phyloP scores from a whole-genome alignment of 2,329 filamentous ascomycete genomes.

The Fusarium miscanthi region DNA sequence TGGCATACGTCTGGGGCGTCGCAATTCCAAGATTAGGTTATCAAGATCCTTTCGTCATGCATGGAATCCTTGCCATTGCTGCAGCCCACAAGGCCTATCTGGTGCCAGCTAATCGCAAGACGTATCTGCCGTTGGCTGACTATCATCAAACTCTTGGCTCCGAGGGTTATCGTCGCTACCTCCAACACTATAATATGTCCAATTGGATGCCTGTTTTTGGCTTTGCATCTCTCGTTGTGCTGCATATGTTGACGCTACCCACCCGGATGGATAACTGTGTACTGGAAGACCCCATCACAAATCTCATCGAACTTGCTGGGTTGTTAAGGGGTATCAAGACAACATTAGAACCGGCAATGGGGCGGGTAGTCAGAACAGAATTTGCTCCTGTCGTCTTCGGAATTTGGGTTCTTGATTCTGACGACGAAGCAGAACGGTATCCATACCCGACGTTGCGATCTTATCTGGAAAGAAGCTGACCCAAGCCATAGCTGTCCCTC shows the following conservation, averaged over 20 bases:
- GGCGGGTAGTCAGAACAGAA: constrained; percentile 36
- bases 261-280: constrained; percentile 24
- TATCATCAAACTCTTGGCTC: constrained; percentile 48
- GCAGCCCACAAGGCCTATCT: constrained; percentile 48
- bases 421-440: constrained; percentile 20
- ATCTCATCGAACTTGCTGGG: constrained; percentile 35
- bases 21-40: constrained; percentile 45
- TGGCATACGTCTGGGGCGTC: constrained; percentile 44
- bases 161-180: constrained; percentile 43
- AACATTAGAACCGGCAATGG: constrained; percentile 32
- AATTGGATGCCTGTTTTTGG: constrained; percentile 51
- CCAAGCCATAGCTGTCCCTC: constrained; percentile 12
- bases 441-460: neutral
- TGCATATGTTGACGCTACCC: constrained; percentile 44
- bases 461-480: neutral
- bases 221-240: constrained; percentile 55
- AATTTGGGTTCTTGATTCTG: constrained; percentile 25
- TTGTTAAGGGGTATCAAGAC: constrained; percentile 39
- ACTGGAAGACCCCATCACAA: constrained; percentile 37
- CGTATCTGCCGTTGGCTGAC: constrained; percentile 43
- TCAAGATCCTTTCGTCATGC: constrained; percentile 44
- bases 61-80: constrained; percentile 47
- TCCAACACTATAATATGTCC: constrained; percentile 30
- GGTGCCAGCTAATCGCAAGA: constrained; percentile 38
- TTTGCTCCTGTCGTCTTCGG: constrained; percentile 42